These are phyloP conservation scores for Pichia sorboxylosa DNA, from an alignment of 1,139 yeast genomes.

Conservation along the genomic window DNA sequence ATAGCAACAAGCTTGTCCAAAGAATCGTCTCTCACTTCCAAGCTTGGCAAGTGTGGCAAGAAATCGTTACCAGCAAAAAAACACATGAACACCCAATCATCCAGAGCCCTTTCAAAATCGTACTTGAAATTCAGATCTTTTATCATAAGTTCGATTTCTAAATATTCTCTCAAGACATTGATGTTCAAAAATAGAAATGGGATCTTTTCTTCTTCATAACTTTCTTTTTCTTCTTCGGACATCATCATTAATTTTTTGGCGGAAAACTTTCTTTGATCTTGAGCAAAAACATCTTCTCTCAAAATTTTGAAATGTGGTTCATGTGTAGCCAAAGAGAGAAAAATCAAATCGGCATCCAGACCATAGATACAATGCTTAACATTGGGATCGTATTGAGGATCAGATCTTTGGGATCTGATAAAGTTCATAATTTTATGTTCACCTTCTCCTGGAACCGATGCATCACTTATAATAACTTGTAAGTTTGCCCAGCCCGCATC, in stretches of 20 bases:
- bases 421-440: conserved; percentile 96
- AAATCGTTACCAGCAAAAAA: conserved; percentile 98
- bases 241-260: conserved; percentile 42
- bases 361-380: conserved; percentile 93
- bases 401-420: conserved; percentile 75
- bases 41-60: conserved; percentile 88
- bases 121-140: conserved; percentile 63
- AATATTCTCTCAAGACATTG: conserved; percentile 76
- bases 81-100: conserved; percentile 98
- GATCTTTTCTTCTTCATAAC: conserved; percentile 51
- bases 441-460: conserved; percentile 98
- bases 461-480: conserved; percentile 82
- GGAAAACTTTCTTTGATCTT: conserved; percentile 41
- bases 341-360: conserved; percentile 92
- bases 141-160: conserved; percentile 67
- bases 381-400: conserved; percentile 78
- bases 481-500: conserved; percentile 89
- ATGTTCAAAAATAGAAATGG: conserved; percentile 94
- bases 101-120: conserved; percentile 90
- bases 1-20: conserved; percentile 69
- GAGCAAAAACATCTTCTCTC: conserved; percentile 92
- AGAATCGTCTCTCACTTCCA: conserved; percentile 91
- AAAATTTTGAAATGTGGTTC: conserved; percentile 92
- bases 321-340: conserved; percentile 89
- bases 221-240: conserved; percentile 49